Evolutionary conservation across 345 rosid genomes (phyloP).

Genomic region (Arabidopsis suecica): DNA sequence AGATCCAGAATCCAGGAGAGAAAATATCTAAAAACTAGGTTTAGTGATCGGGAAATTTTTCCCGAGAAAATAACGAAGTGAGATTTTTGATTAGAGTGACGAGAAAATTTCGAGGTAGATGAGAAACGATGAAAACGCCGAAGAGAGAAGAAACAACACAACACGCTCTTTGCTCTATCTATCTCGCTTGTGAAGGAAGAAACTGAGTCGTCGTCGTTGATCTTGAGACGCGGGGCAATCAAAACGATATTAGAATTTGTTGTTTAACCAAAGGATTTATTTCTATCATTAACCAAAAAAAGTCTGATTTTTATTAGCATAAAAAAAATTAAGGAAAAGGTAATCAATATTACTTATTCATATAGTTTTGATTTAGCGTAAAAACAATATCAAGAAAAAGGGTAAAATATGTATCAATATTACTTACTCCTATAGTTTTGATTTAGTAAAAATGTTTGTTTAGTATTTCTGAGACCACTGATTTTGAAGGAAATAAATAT

Average conservation of each 20-base stretch:
- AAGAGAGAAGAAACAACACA: constrained; percentile 10
- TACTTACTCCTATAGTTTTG: background rate
- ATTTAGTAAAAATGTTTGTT: background rate
- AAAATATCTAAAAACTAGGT: background rate
- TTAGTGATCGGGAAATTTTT: background rate
- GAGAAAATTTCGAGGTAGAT: constrained; percentile 35
- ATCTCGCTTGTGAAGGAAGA: constrained; percentile 40
- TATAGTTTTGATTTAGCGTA: background rate
- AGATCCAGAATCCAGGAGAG: constrained; percentile 21
- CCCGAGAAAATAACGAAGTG: background rate
- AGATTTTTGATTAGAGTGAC: constrained; percentile 11
- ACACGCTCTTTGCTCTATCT: constrained; percentile 22
- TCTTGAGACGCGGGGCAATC: constrained; percentile 49
- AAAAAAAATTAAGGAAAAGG: background rate
- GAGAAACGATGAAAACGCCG: constrained; percentile 46
- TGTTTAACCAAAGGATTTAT: background rate
- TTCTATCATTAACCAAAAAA: background rate
- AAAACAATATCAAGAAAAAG: background rate
- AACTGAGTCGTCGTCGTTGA: constrained; percentile 48
- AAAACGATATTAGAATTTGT: constrained; percentile 21
- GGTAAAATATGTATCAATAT: no score
- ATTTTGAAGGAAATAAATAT: background rate
- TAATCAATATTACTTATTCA: no score
- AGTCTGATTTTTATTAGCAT: background rate
- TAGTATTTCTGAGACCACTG: background rate